Evolutionary conservation across 192 early-diverging fungal species (phyloP), one percentile per base, ranked within the genome.

Genomic region (Coemansia sp.): DNA sequence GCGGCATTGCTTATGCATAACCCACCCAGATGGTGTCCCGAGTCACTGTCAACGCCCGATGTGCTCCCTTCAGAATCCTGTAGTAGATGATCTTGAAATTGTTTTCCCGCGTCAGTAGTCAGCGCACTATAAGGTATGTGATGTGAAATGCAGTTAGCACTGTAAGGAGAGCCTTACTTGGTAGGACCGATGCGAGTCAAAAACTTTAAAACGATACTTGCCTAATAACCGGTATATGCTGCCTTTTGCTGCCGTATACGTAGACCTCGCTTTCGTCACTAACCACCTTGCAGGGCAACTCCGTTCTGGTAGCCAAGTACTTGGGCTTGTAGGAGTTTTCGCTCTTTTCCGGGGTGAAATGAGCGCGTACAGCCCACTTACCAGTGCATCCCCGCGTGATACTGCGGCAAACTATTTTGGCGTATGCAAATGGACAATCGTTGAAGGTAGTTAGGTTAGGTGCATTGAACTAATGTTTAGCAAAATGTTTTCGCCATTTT

Each of bases 361-460:
- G 62, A 8, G 63, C 30, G 23, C 62, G 58, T n/a, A 73, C 5
- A 1, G 68, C 50, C 33, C 23, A 28, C 21, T 61, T 66, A 4
- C 77, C 77, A 13, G 69, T 67, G 42, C 77, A 80, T 35, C 65
- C 62, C 9, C 77, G 72, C 21, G 61, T 33, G 6, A 75, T 66
- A 37, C 17, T 57, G n/a, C 50, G 66, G 28, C 66, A 68, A 62
- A 68, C 72, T 74, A 64, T 38, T 30, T 28, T 17, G 6, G 52
- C 2, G 9, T 4, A 19, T 16, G 14, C 9, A 9, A 10, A 43
- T n/a, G 17, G 28, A 28, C 9, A 3, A 14, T n/a, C 8, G 6
- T 16, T 10, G 2, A 3, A 43, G 2, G 35, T 30, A 6, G 38
- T 47, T 21, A 57, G 23, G 7, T 58, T 57, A 17, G 3, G 30